Base-by-base conservation (phyloP, 1,284 basidiomycete species). In the Apiotrichum siamense region DNA sequence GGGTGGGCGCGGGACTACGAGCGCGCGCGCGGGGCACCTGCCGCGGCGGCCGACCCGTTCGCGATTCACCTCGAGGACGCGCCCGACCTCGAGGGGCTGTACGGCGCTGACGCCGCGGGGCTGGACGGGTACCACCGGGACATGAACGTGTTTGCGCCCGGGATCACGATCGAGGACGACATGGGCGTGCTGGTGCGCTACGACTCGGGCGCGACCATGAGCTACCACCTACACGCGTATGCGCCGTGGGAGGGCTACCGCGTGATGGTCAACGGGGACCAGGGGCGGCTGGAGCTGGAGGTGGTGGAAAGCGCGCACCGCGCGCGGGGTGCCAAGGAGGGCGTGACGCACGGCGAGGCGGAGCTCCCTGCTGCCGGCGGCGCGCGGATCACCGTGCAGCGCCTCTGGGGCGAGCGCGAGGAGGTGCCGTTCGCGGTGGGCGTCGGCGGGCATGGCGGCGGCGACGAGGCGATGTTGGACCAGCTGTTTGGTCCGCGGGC, bases 111-210 rank as follows among this genome's bases (percentile, higher is more conserved):
- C 52, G 63, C 67, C 13, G 70, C 68, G 72, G 77, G 67, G 25
- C 75, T 77, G 37, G 79, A 79, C 70, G 76, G 77, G 44, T 77
- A 75, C 51, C 67, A 70, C 49, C 57, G 71, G 15, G 72, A 73
- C 52, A 70, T 70, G 66, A 72, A 72, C 52, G 78, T 80, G 11
- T 80, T 80, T 55, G 78, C 77, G 3, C 72, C 77, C 29, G 77
- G 74, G 24, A 79, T 81, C 51, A 77, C 75, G 3, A 80, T 81
- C 53, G 79, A 81, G 64, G 80, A 81, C 60, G 80, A 80, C 59
- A 80, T 80, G 77, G 69, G 75, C 45, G 72, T 80, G 4, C 68
- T 81, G 41, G 78, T 80, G 15, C 73, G 76, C 39, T 80, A 80
- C 63, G 72, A 76, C 51, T 75, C 71, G 6, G 79, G 77, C 11